Evolutionary conservation across 2,329 filamentous ascomycete species (phyloP), one percentile per base, ranked within the genome.

Genomic region (Lecanosticta acicola): DNA sequence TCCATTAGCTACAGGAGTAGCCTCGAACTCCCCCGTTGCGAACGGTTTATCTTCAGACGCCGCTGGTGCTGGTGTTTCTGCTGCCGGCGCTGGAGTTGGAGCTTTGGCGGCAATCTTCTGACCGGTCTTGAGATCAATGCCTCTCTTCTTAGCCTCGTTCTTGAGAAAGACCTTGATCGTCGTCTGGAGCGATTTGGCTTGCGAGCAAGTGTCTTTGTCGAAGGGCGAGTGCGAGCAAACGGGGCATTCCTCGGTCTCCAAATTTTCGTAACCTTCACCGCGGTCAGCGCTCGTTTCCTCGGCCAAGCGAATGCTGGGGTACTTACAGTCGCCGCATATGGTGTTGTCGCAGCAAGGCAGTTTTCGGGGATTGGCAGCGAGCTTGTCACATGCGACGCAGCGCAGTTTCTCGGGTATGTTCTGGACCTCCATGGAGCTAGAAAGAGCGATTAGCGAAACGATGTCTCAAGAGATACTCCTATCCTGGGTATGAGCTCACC

Each of bases 361-460:
- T 53, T 90, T 86, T 66, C 88, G 94, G 7, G 91, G 87, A 65
- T 96, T 94, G 54, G 94, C 74, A 21, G 89, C 90, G 48, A 97
- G 76, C 67, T 87, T 89, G 71, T 85, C 93, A 71, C 93, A 98
- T 58, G 88, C 87, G 42, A 88, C 88, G 74, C 93, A 98, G 69
- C 90, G 85, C 54, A 98, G 78, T 75, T 95, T 96, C 61, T 90
- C 88, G n/a, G 93, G 93, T 47, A 96, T 89, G 52, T 93, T 87
- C 59, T 91, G 87, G 55, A 85, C 80, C 16, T 80, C 73, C 49
- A 95, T 76, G 40, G 85, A 84, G 66, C 88, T 94, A n/a, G n/a
- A n/a, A n/a, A n/a, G n/a, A n/a, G n/a, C n/a, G n/a, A n/a, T n/a
- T n/a, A n/a, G 24, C 24, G 24, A 29, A 29, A 11, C 24, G 5